Base-by-base conservation (phyloP, 2,329 filamentous ascomycete genomes). In the Ophiostoma pallidulum region DNA sequence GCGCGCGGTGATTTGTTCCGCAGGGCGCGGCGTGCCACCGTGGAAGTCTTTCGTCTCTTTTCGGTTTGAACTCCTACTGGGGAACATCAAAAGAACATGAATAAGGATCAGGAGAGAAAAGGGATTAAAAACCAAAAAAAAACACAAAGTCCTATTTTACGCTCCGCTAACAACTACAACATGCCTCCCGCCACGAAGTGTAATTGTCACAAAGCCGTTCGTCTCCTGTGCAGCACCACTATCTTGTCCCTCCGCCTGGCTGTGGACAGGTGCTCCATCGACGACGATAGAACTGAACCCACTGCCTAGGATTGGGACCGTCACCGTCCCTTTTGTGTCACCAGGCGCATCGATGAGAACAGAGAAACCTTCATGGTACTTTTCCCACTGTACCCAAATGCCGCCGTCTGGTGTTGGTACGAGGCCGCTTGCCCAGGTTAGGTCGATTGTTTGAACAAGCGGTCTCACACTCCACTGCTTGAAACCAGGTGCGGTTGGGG, bases 401-500 rank as follows among this genome's bases (percentile, higher is more conserved):
- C 56, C 57, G 0, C 67, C 66, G 22, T 57, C 52, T 0, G 68
- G 68, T 4, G 70, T 72, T 0, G 66, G 65, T 13, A 74, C 67
- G 1, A 59, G 53, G 1, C 70, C 71, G 35, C 60, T 61, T 0
- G 71, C 70, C 69, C 70, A 73, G 2, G 53, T 58, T 14, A 73
- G 45, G 31, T 58, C 61, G 2, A 60, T 62, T 1, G 58, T 58
- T 4, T 59, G 58, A 6, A 60, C 53, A 2, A 62, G 45, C 0
- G 71, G 72, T 40, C 58, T 62, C 1, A 74, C 57, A 3, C 48
- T 56, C 64, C 67, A 75, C 2, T 58, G 57, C 13, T 49, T 44
- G 51, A 74, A 75, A 0, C 71, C 73, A 0, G 69, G 67, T 4
- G 58, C 60, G 6, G 62, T 59, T 1, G 72, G 72, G 40, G 53